phyloP scores from a whole-genome alignment of 805 yeast species.

The Cyberlindnera amylophila region DNA sequence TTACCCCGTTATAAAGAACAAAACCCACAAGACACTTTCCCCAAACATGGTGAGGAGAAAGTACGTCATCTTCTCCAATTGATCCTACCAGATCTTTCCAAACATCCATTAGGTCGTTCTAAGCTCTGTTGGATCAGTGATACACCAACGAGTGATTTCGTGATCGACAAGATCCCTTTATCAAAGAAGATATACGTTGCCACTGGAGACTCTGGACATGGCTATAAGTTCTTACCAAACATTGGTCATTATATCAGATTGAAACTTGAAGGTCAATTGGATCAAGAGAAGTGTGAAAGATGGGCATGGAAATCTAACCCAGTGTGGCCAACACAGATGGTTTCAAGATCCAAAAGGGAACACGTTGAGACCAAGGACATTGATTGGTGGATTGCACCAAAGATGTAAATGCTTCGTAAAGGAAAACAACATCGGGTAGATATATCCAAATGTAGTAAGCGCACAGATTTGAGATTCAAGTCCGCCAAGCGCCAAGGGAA shows the following conservation, averaged over 20 bases:
- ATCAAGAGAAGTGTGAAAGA: constrained; percentile 20
- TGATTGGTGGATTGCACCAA: constrained; percentile 10
- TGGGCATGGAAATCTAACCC: constrained; percentile 33
- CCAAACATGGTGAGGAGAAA: constrained; percentile 28
- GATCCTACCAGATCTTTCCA: constrained; percentile 38
- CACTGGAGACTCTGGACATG: constrained; percentile 48
- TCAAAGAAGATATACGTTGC: constrained; percentile 35
- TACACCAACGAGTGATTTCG: constrained; percentile 37
- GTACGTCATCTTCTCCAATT: constrained; percentile 29
- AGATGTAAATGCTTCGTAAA: too few relatives aligned
- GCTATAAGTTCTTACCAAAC: constrained; percentile 42
- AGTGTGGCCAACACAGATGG: constrained; percentile 15
- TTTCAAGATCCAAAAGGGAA: constrained; percentile 17
- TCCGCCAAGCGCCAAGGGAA: too few relatives aligned
- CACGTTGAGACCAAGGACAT: constrained; percentile 20
- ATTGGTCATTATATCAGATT: constrained; percentile 40
- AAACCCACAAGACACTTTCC: constrained; percentile 33
- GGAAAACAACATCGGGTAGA: too few relatives aligned
- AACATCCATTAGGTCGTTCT: constrained; percentile 30
- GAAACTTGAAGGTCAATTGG: constrained; percentile 31
- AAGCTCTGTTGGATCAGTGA: constrained; percentile 42
- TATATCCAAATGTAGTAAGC: too few relatives aligned
- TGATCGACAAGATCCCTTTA: constrained; percentile 38
- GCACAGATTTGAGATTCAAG: too few relatives aligned
- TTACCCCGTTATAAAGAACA: constrained; percentile 34